Conservation (phyloP, 441 rosid genomes). For the Populus hybrid region DNA sequence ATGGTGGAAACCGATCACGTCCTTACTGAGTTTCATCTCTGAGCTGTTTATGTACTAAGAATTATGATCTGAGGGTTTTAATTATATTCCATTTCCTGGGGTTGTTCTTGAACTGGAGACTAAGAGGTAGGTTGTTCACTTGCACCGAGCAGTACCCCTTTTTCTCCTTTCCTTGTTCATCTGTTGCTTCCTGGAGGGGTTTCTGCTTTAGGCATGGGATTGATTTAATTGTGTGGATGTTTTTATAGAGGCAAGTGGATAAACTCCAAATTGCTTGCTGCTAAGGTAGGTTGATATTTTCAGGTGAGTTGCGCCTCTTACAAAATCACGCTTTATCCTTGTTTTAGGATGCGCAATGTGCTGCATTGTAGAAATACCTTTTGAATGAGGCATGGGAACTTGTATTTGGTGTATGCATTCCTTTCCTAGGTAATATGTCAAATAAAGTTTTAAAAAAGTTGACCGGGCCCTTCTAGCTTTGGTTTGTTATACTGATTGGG, state of each 20-base stretch:
- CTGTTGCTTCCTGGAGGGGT: slow-evolving; percentile 28
- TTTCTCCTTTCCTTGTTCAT: slow-evolving; percentile 34
- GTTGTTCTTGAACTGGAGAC: slow-evolving; percentile 67
- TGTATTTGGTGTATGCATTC: slow-evolving; percentile 9
- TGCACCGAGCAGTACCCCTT: slow-evolving; percentile 49
- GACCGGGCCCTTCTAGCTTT: neutral
- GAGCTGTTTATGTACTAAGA: slow-evolving; percentile 56
- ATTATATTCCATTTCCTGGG: slow-evolving; percentile 37
- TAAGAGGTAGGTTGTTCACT: slow-evolving; percentile 74
- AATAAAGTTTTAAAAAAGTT: neutral
- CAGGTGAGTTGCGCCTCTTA: slow-evolving; percentile 81
- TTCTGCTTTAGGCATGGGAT: slow-evolving; percentile 38
- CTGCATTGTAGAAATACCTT: slow-evolving; percentile 7
- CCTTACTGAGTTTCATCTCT: slow-evolving; percentile 62
- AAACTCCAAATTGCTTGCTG: slow-evolving; percentile 73
- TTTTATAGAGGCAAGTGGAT: slow-evolving; percentile 86
- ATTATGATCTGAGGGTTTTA: slow-evolving; percentile 47
- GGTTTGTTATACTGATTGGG: neutral
- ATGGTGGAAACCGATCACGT: slow-evolving; percentile 91
- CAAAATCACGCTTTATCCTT: slow-evolving; percentile 21
- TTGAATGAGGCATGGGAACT: slow-evolving; percentile 12
- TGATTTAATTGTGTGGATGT: slow-evolving; percentile 61
- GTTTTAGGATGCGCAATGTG: slow-evolving; percentile 10
- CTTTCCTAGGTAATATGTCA: neutral
- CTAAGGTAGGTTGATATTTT: slow-evolving; percentile 85